Evolutionary conservation across 495 filamentous ascomycete species (phyloP), one percentile per base, ranked within the genome.

Genomic region (Annulohypoxylon stygium): DNA sequence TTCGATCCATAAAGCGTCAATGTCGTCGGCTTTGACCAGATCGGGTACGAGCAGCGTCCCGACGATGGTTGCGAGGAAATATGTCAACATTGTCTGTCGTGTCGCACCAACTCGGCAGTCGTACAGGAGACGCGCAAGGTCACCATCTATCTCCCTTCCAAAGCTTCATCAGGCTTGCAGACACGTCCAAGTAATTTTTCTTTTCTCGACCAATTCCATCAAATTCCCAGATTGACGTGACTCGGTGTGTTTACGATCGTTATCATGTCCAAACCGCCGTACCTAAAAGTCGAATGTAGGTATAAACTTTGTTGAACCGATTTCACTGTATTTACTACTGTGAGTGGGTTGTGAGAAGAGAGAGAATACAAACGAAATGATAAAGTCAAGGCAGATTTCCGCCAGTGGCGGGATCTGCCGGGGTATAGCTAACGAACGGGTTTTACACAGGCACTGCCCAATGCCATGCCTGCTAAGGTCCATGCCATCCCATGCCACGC

Each of bases 1-100:
- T 48, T 83, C 79, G 63, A 85, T 78, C 83, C 82, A 83, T 67
- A 83, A 64, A 30, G 81, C 80, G 20, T 43, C 63, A 2, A 65
- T 53, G 54, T 66, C 74, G 51, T 68, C 74, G 48, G 77, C 80
- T 48, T 69, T 71, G 61, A 76, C 81, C 58, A 81, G 65, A 74
- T 67, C 68, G 48, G 80, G 76, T 63, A 75, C 73, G 70, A 79
- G 73, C 45, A 84, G 74, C 73, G 83, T 80, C 79, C 76, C 81
- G 71, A 83, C 72, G 72, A 81, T 75, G 67, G 63, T 69, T 65
- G 77, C 75, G 77, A 80, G 39, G 36, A 68, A 39, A 66, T 72
- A 70, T 55, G 65, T 67, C 73, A 73, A 79, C 77, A 79, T 79
- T 72, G 73, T 79, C 68, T 57, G 62, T 54, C 67, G 55, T 64